Evolutionary conservation across 2,329 filamentous ascomycete species (phyloP).

Genomic region (Ramichloridium luteum): DNA sequence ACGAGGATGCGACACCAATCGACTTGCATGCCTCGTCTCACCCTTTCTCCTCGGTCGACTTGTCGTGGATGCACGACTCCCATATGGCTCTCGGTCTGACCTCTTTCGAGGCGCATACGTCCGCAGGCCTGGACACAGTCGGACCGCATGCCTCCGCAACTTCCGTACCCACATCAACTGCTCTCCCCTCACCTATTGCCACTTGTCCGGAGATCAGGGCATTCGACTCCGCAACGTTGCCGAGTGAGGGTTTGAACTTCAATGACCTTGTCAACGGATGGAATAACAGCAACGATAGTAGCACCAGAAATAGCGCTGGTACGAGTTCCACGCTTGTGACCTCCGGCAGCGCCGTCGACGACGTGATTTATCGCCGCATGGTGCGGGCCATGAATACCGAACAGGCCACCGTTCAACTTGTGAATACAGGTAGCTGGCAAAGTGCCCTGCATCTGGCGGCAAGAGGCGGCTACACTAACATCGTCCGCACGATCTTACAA

Average conservation of each 20-base stretch:
- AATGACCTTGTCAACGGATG: constrained; percentile 1
- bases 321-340: background rate
- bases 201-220: background rate
- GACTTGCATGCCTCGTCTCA: constrained; percentile 1
- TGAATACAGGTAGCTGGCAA: constrained; percentile 2
- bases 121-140: constrained; percentile 1
- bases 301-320: constrained; percentile 1
- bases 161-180: background rate
- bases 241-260: background rate
- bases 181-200: constrained; percentile 1
- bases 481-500: constrained; percentile 1
- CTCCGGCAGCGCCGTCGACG: constrained; percentile 1
- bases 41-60: constrained; percentile 1
- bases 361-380: background rate
- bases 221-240: constrained; percentile 1
- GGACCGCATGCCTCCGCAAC: background rate
- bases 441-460: constrained; percentile 2
- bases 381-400: constrained; percentile 1
- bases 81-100: constrained; percentile 1
- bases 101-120: constrained; percentile 1
- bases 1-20: constrained; percentile 1
- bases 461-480: background rate
- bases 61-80: constrained; percentile 1
- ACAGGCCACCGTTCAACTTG: constrained; percentile 1
- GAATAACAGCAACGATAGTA: constrained; percentile 1